These are phyloP conservation scores for Trypanosomatidae sp. DNA, from an alignment of 208 protist species.

Conservation along the genomic window DNA sequence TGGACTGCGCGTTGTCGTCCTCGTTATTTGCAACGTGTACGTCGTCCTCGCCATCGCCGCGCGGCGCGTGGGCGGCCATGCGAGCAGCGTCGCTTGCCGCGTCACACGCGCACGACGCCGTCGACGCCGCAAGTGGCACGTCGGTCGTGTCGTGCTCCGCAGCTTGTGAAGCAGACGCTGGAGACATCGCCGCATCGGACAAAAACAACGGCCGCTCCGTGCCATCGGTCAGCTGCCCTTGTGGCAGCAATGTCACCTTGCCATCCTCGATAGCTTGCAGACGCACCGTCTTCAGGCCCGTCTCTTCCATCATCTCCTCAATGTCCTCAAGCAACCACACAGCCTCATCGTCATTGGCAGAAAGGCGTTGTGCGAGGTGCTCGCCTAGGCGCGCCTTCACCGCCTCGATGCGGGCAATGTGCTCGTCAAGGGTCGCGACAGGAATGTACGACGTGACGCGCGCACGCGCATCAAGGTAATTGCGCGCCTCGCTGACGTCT, in stretches of 20 bases:
- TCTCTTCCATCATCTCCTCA: conserved; percentile 71
- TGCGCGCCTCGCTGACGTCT: conserved; percentile 52
- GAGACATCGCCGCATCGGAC: not conserved
- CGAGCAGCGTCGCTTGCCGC: too few species aligned
- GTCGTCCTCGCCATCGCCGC: not conserved
- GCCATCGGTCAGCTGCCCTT: conserved; percentile 43
- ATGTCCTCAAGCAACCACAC: conserved; percentile 83
- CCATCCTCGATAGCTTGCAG: conserved; percentile 55
- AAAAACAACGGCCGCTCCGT: conserved; percentile 58
- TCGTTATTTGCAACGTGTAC: not conserved
- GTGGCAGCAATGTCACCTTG: conserved; percentile 26
- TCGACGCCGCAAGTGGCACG: too few species aligned
- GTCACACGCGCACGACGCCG: too few species aligned
- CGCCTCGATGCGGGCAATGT: conserved; percentile 67
- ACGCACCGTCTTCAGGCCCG: conserved; percentile 60
- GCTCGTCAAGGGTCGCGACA: conserved; percentile 67
- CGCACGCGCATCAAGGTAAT: conserved; percentile 58
- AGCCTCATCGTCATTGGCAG: conserved; percentile 50
- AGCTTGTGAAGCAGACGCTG: not conserved
- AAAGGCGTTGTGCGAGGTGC: conserved; percentile 39
- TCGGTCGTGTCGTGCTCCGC: too few species aligned
- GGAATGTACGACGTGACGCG: conserved; percentile 67
- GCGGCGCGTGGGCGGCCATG: too few species aligned
- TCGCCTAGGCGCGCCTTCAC: conserved; percentile 47
- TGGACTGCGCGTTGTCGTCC: not conserved